A percentile compares a stretch with the other conserved stretches of the same genome.
Conservation (phyloP, 306 rosid genomes). For the barrel medic (Medicago truncatula) region DNA sequence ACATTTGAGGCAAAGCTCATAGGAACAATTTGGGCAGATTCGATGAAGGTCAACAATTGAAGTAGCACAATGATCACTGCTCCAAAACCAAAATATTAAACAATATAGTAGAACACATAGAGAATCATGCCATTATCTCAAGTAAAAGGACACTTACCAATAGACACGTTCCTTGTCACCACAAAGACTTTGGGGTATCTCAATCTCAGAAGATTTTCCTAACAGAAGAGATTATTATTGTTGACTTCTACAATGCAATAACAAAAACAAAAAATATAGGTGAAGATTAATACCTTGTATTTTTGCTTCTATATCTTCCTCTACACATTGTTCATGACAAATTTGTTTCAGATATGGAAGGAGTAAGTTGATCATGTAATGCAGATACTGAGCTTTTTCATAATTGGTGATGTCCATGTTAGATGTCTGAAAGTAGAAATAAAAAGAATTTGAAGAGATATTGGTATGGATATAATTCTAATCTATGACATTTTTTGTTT, state of each 20-base stretch:
- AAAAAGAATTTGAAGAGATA: conserved; percentile 31
- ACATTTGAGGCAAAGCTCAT: conserved; percentile 76
- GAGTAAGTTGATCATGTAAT: conserved; percentile 49
- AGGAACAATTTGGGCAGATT: conserved; percentile 74
- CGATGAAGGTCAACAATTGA: conserved; percentile 80
- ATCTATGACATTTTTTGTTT: conserved; percentile 15
- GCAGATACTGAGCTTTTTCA: conserved; percentile 61
- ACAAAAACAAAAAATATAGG: conserved; percentile 12
- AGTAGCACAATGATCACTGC: conserved; percentile 84
- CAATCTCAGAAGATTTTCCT: conserved; percentile 59
- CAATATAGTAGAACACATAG: conserved; percentile 31
- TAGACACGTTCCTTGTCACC: conserved; percentile 68
- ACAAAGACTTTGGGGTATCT: conserved; percentile 63
- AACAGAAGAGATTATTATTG: conserved; percentile 31
- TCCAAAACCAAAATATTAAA: conserved; percentile 42
- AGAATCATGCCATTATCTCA: conserved; percentile 17
- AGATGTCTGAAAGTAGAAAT: conserved; percentile 60
- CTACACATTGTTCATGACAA: conserved; percentile 65
- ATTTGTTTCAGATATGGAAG: conserved; percentile 67
- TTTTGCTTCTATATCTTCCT: conserved; percentile 70
- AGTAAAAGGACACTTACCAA: conserved; percentile 60
- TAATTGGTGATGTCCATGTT: conserved; percentile 47
- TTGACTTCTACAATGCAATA: conserved; percentile 35
- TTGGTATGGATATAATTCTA: not conserved
- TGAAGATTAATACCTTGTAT: conserved; percentile 61